These are phyloP conservation scores for Trifolium pratense DNA, from an alignment of 306 rosid genomes.

Conservation along the genomic window DNA sequence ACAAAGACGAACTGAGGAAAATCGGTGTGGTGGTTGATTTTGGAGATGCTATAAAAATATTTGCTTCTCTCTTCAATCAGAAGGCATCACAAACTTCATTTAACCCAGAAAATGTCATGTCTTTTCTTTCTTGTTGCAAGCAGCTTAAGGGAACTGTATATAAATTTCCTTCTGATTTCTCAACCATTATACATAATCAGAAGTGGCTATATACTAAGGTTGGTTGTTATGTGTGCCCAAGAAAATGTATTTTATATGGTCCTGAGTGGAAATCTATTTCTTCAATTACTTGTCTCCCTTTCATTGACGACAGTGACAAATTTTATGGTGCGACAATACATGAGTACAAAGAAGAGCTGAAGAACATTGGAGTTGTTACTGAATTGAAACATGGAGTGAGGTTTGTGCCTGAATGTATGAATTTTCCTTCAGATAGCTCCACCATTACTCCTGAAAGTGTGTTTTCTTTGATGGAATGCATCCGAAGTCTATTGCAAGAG, in stretches of 20 bases:
- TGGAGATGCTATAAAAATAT: slow-evolving; percentile 48
- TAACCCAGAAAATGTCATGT: slow-evolving; percentile 41
- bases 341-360: slow-evolving; percentile 59
- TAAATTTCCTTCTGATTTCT: slow-evolving; percentile 46
- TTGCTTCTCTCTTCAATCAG: slow-evolving; percentile 50
- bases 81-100: slow-evolving; percentile 45
- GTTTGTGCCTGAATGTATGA: slow-evolving; percentile 48
- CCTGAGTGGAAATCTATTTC: slow-evolving; percentile 68
- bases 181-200: slow-evolving; percentile 15
- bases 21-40: slow-evolving; percentile 66
- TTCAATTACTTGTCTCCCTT: slow-evolving; percentile 65
- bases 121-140: slow-evolving; percentile 60
- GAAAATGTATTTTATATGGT: slow-evolving; percentile 63
- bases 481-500: slow-evolving; percentile 36
- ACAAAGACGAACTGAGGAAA: slow-evolving; percentile 47
- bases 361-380: slow-evolving; percentile 57
- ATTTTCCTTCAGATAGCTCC: slow-evolving; percentile 50
- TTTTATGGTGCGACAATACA: slow-evolving; percentile 55
- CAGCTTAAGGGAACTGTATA: slow-evolving; percentile 28
- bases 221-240: slow-evolving; percentile 52
- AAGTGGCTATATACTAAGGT: slow-evolving; percentile 66
- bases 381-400: slow-evolving; percentile 56
- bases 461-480: slow-evolving; percentile 62
- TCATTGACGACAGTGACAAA: slow-evolving; percentile 62
- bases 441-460: slow-evolving; percentile 48